Conservation (phyloP, 2,329 filamentous ascomycete genomes). For the Botrytis galanthina region DNA sequence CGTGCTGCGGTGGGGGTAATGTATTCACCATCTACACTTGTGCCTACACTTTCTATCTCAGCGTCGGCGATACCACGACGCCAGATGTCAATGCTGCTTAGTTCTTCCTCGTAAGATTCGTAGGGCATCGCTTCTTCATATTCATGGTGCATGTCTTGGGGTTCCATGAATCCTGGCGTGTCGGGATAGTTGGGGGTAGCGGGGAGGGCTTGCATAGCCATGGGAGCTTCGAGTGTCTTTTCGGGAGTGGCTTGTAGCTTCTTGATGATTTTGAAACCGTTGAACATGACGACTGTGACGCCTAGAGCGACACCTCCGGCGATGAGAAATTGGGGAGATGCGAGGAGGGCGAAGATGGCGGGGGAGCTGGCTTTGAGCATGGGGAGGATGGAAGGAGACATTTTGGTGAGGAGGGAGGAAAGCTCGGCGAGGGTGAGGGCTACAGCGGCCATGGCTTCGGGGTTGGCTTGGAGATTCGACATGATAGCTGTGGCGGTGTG, state of each 20-base stretch:
- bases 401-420: slow-evolving; percentile 74
- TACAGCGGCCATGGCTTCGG: slow-evolving; percentile 90
- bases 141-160: not conserved
- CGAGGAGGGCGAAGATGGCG: slow-evolving; percentile 79
- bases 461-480: slow-evolving; percentile 73
- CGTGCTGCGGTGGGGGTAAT: slow-evolving; percentile 38
- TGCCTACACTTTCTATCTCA: slow-evolving; percentile 33
- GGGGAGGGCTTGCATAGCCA: slow-evolving; percentile 4
- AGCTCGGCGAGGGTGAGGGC: slow-evolving; percentile 91
- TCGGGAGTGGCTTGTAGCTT: slow-evolving; percentile 55
- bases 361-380: slow-evolving; percentile 79
- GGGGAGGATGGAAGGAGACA: slow-evolving; percentile 76
- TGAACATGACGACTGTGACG: slow-evolving; percentile 92
- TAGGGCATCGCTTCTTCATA: slow-evolving; percentile 17
- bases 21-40: slow-evolving; percentile 39
- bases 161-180: slow-evolving; percentile 10
- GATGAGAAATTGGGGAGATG: slow-evolving; percentile 91
- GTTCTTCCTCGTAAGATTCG: slow-evolving; percentile 37
- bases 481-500: slow-evolving; percentile 83
- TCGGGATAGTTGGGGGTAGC: not conserved
- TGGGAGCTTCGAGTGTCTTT: slow-evolving; percentile 28
- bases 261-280: slow-evolving; percentile 97
- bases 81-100: slow-evolving; percentile 39
- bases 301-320: slow-evolving; percentile 85
- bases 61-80: slow-evolving; percentile 38